Percentiles rank a stretch among this genome's conserved stretches.
Evolutionary conservation across 805 yeast genomes (phyloP).

Genomic region (Metschnikowia proteae): DNA sequence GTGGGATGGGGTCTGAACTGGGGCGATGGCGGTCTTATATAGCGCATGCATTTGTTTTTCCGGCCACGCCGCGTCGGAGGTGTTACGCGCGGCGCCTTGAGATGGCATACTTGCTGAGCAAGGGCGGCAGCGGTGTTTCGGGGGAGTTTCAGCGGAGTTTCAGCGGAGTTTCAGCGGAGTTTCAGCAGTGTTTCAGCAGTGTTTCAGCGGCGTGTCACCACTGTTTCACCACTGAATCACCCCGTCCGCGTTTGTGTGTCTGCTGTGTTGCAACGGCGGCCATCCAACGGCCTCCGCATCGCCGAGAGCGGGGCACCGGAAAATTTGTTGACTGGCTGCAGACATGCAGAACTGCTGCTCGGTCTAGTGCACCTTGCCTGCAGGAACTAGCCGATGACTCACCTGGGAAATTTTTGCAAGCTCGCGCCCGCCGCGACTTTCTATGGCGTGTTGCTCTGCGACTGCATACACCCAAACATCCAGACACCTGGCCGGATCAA

Average conservation of each 20-base stretch:
- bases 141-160: too few species aligned
- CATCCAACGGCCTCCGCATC: neutral
- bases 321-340: slow-evolving; percentile 5
- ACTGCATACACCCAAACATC: too few species aligned
- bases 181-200: too few species aligned
- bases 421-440: too few species aligned
- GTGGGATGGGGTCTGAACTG: neutral
- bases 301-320: slow-evolving; percentile 7
- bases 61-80: slow-evolving; percentile 1
- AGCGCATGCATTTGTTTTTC: neutral
- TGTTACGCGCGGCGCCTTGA: neutral
- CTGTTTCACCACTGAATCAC: too few species aligned
- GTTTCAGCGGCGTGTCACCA: too few species aligned
- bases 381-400: neutral
- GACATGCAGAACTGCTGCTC: neutral
- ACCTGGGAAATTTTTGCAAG: neutral
- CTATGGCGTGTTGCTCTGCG: too few species aligned
- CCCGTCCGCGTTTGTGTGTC: too few species aligned
- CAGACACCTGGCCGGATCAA: too few species aligned
- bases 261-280: neutral
- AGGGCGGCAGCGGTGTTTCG: too few species aligned
- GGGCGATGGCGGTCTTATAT: slow-evolving; percentile 2
- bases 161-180: too few species aligned
- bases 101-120: neutral
- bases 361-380: neutral